Percentiles rank a stretch among this genome's conserved stretches.
These are phyloP conservation scores for Isatis tinctoria DNA, from an alignment of 345 rosid genomes.

Conservation along the genomic window DNA sequence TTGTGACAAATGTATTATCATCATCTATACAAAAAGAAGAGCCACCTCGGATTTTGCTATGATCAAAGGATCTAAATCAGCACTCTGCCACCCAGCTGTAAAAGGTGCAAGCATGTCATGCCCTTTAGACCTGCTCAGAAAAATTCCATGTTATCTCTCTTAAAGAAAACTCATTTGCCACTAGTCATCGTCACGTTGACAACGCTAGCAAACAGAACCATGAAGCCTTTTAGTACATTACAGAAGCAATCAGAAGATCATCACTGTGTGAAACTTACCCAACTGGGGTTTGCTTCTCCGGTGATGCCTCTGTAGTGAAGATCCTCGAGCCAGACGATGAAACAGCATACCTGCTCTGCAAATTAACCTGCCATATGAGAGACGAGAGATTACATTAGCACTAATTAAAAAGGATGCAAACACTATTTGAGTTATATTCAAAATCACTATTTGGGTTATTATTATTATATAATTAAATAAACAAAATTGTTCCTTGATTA, in stretches of 20 bases:
- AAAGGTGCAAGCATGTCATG: conserved; percentile 99
- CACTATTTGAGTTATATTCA: neutral
- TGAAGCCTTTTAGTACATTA: neutral
- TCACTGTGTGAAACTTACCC: conserved; percentile 31
- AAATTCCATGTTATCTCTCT: neutral
- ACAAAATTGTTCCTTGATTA: neutral
- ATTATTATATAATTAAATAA: neutral
- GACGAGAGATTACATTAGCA: neutral
- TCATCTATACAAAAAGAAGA: neutral
- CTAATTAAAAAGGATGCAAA: neutral
- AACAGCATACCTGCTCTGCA: conserved; percentile 38
- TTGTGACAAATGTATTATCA: neutral
- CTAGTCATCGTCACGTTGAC: neutral
- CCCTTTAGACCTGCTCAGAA: conserved; percentile 65
- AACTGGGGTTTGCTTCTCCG: conserved; percentile 42
- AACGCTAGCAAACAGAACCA: neutral
- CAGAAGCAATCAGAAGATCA: neutral
- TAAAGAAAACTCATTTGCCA: neutral
- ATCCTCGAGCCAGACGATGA: conserved; percentile 44
- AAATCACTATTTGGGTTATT: neutral
- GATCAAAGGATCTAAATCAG: conserved; percentile 73
- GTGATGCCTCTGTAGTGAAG: conserved; percentile 49
- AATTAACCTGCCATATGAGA: conserved; percentile 41
- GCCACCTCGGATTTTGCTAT: conserved; percentile 67
- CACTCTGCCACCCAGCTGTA: conserved; percentile 92